Evolutionary conservation across 2,329 filamentous ascomycete genomes (phyloP).

Genomic region (Nothophaeocryptopus gaeumannii): DNA sequence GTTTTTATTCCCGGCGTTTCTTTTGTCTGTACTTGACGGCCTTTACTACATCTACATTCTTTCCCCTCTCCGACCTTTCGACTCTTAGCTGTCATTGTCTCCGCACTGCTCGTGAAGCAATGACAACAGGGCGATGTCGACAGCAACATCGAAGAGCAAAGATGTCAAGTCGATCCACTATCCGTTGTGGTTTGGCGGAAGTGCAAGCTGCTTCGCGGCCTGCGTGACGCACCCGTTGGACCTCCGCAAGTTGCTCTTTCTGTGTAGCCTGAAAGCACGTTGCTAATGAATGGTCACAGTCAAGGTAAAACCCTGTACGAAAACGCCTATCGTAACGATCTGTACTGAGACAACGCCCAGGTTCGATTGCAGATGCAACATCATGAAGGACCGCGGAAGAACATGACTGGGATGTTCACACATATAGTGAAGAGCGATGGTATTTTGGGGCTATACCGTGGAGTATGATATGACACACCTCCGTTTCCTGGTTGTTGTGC

Average conservation of each 20-base stretch:
- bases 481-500: not conserved
- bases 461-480: constrained; percentile 48
- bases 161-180: constrained; percentile 46
- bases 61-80: no score
- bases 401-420: constrained; percentile 80
- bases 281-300: constrained; percentile 39
- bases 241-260: constrained; percentile 61
- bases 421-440: constrained; percentile 78
- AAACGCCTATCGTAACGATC: constrained; percentile 4
- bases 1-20: no score
- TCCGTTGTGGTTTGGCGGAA: constrained; percentile 86
- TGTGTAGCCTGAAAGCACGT: not conserved
- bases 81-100: no score
- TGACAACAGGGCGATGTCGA: constrained; percentile 41
- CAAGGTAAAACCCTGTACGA: constrained; percentile 39
- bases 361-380: constrained; percentile 84
- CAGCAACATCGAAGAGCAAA: constrained; percentile 43
- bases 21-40: no score
- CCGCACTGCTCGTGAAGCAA: constrained; percentile 24
- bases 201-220: constrained; percentile 86
- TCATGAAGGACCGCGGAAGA: constrained; percentile 66
- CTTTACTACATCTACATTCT: no score
- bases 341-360: constrained; percentile 43
- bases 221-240: constrained; percentile 91
- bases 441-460: constrained; percentile 77